Conservation (phyloP, 2,329 filamentous ascomycete genomes). For the Golovinomyces cichoracearum region DNA sequence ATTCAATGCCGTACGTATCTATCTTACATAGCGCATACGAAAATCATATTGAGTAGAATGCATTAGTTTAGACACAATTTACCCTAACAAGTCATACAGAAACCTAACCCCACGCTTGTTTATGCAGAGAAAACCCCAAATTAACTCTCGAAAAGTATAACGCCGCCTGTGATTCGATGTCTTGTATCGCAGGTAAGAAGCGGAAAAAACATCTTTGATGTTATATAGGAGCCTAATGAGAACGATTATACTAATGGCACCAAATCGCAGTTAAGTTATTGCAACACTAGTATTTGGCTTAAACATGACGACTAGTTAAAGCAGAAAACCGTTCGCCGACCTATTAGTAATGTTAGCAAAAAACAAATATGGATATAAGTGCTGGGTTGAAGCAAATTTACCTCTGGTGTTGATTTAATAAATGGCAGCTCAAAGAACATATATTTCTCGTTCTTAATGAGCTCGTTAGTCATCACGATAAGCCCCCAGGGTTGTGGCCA, state of each 20-base stretch:
- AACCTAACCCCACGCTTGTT: slow-evolving; percentile 14
- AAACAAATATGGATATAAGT: background rate
- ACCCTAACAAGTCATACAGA: slow-evolving; percentile 9
- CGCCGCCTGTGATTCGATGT: slow-evolving; percentile 13
- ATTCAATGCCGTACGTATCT: slow-evolving; percentile 6
- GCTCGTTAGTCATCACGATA: slow-evolving; percentile 63
- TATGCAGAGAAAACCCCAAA: slow-evolving; percentile 16
- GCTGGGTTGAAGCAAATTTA: slow-evolving; percentile 18
- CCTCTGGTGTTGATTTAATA: slow-evolving; percentile 71
- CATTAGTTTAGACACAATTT: slow-evolving; percentile 4
- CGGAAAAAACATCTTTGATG: slow-evolving; percentile 1
- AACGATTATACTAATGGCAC: background rate
- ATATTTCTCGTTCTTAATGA: slow-evolving; percentile 75
- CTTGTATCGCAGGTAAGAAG: slow-evolving; percentile 14
- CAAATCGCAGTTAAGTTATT: background rate
- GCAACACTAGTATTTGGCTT: background rate
- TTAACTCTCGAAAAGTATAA: slow-evolving; percentile 12
- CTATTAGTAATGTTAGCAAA: slow-evolving; percentile 3
- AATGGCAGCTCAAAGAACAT: slow-evolving; percentile 83
- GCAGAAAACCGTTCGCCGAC: slow-evolving; percentile 13
- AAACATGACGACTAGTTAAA: slow-evolving; percentile 9
- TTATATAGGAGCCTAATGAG: background rate
- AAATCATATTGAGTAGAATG: slow-evolving; percentile 15
- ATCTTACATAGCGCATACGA: slow-evolving; percentile 8
- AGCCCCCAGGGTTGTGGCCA: slow-evolving; percentile 93